phyloP scores from a whole-genome alignment of 768 basidiomycete species.

The Cytidiella melzeri region DNA sequence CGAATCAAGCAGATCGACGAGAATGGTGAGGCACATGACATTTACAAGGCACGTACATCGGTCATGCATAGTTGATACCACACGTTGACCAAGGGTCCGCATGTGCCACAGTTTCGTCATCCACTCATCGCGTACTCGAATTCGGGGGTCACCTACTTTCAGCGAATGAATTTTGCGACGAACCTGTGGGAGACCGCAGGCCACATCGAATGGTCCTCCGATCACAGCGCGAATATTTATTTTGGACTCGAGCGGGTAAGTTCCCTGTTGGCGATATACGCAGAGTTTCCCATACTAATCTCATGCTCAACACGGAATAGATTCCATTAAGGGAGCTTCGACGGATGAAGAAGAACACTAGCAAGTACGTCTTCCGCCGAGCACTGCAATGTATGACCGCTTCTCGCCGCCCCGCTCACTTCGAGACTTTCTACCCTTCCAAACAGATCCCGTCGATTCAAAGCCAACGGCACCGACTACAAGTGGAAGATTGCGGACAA shows the following conservation, averaged over 20 bases:
- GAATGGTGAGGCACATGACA: slow-evolving; percentile 26
- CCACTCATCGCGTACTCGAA: neutral
- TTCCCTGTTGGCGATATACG: neutral
- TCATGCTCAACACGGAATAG: slow-evolving; percentile 17
- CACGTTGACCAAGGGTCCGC: neutral
- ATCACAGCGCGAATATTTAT: slow-evolving; percentile 36
- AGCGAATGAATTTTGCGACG: slow-evolving; percentile 41
- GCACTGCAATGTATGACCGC: neutral
- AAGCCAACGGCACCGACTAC: slow-evolving; percentile 41
- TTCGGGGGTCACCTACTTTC: slow-evolving; percentile 23
- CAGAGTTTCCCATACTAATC: neutral
- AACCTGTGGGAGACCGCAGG: slow-evolving; percentile 46
- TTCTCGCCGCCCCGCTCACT: neutral
- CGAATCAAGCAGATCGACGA: slow-evolving; percentile 31
- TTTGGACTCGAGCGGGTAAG: slow-evolving; percentile 48
- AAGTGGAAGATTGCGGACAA: slow-evolving; percentile 50
- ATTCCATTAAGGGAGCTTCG: slow-evolving; percentile 42
- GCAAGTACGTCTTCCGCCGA: slow-evolving; percentile 29
- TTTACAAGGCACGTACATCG: slow-evolving; percentile 35
- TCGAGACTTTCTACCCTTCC: no score
- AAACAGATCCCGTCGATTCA: slow-evolving; percentile 49
- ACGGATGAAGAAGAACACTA: slow-evolving; percentile 39
- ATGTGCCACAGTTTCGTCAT: slow-evolving; percentile 14
- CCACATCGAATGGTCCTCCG: slow-evolving; percentile 45
- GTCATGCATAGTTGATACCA: neutral